Conservation (phyloP, 73 alveolate species). For the Tetrahymena malaccensis region DNA sequence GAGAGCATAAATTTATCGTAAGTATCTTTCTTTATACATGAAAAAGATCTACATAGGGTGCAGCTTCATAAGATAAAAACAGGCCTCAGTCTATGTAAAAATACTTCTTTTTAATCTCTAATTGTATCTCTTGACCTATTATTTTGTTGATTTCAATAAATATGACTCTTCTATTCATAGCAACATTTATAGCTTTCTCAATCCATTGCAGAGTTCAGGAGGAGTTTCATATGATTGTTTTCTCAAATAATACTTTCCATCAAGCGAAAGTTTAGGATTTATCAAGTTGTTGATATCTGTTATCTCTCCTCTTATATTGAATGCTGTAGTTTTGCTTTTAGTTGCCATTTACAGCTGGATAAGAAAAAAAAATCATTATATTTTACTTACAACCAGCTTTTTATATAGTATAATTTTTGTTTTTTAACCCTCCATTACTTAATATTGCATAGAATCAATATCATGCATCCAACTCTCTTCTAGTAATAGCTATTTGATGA, state of each 20-base stretch:
- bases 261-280: neutral
- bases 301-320: neutral
- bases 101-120: neutral
- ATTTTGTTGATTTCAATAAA: neutral
- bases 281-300: neutral
- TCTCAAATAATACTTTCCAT: neutral
- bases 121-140: neutral
- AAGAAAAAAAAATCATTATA: neutral
- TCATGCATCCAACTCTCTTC: neutral
- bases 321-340: neutral
- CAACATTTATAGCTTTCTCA: neutral
- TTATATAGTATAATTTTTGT: neutral
- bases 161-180: neutral
- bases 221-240: neutral
- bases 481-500: neutral
- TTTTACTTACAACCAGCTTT: neutral
- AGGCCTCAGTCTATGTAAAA: neutral
- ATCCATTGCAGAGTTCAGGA: neutral
- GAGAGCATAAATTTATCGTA: neutral
- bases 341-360: neutral
- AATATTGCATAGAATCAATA: neutral
- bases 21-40: neutral
- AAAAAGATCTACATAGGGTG: neutral
- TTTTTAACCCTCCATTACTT: neutral
- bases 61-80: neutral